Base-by-base conservation (phyloP, 2,329 filamentous ascomycete species). In the Pezicula radicicola region DNA sequence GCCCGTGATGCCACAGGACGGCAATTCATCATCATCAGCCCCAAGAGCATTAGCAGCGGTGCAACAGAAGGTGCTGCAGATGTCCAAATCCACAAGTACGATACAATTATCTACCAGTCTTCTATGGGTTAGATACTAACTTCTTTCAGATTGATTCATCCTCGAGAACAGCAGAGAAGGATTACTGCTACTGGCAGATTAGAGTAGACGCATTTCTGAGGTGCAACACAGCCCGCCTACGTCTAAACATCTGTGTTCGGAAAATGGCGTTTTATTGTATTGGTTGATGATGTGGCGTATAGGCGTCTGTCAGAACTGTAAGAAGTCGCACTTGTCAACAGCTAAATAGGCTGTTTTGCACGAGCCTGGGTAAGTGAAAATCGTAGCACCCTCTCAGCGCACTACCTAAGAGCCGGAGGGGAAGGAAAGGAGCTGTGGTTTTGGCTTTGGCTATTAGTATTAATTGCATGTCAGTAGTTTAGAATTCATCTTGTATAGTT, bases 11-110 rank as follows among this genome's bases (percentile, higher is more conserved):
- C 90, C 2, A 86, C 94, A n/a, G 91, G 91, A 25, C 83, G 91
- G 55, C 94, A 99, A 68, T 99, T 95, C 65, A 92, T 99, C 58
- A 81, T 99, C 50, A 99, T 99, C 67, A 97, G 93, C 2, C 94
- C 94, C 27, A 95, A 96, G 61, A 87, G 87, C 44, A 91, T 96
- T 65, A 61, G 75, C 75, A 74, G 84, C 69, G 75, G 79, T 60
- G 70, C 79, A 62, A 77, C 76, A 25, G 72, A 75, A 44, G 67
- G 82, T 35, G 80, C 83, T 55, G 77, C 77, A 51, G 90, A 95
- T 63, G 89, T 95, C 55, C 89, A 85, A 65, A 85, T 94, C 56
- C 88, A 89, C 69, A 84, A 87, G 84, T 85, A 71, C 30, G 30
- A 33, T 33, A 12, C 9, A 13, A 33, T 13, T 33, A 33, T 33